Evolutionary conservation across 176 grass and related monocot species (phyloP), one percentile per base, ranked within the genome.

Genomic region (Saccharum spontaneum): DNA sequence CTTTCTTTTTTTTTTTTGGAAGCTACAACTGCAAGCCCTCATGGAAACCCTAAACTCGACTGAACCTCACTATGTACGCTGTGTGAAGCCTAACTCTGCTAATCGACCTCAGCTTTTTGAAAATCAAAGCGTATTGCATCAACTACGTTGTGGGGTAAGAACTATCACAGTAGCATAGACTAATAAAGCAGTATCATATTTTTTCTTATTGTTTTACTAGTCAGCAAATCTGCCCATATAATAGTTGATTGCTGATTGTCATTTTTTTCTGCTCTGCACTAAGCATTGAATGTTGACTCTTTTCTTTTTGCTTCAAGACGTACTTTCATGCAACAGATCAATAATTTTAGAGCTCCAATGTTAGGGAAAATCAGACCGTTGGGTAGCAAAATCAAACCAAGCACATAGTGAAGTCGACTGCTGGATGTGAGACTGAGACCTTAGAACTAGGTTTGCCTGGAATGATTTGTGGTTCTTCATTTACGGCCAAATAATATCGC

Each of bases 1-100:
- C 61, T 23, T 61, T 22, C 4, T 61, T 49, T 60, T 46, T 85
- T 87, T 52, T 22, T 68, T 87, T 85, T 72, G 67, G 40, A 81
- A 99, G 97, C 97, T 96, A 94, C 97, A 99, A 99, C 89, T 98
- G 63, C 97, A 98, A 91, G 84, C 97, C n/a, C 97, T 99, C 75
- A 99, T 99, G 97, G 97, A 99, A 82, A 99, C 91, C 16, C 88
- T 99, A 23, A 99, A 86, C 78, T 89, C 87, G 7, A 99, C 97
- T 20, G 93, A 96, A 78, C 93, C 97, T 88, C 97, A 99, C 71
- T 99, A 99, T 36, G 85, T 99, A 77, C 89, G 97, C 74, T 99
- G 97, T 44, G 88, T 99, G 87, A 99, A 99, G 84, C 97, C 97
- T 48, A 99, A 96, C 84, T 99, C 93, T 86, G 74, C 90, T 49